Percentiles rank a stretch among this genome's conserved stretches.
Conservation (phyloP, 805 yeast species). For the Pichia exigua region DNA sequence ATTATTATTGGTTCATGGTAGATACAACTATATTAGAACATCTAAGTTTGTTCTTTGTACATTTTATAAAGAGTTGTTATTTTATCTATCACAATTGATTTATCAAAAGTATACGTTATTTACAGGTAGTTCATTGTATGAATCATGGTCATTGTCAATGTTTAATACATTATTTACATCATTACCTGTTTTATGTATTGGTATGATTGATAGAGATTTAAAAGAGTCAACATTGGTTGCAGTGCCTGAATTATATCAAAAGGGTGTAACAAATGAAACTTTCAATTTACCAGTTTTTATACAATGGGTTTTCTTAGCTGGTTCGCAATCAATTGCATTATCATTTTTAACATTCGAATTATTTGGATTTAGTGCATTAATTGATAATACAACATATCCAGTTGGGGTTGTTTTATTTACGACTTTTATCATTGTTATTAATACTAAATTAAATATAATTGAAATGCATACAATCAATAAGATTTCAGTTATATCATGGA, state of each 20-base stretch:
- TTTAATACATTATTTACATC: conserved; percentile 94
- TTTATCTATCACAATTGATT: conserved; percentile 80
- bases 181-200: conserved; percentile 81
- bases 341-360: conserved; percentile 58
- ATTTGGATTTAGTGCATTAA: conserved; percentile 63
- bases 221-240: conserved; percentile 83
- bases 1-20: conserved; percentile 84
- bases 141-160: conserved; percentile 95
- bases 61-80: conserved; percentile 87
- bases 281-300: conserved; percentile 67
- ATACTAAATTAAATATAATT: conserved; percentile 68
- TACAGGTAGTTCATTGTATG: conserved; percentile 90
- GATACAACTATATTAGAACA: conserved; percentile 90
- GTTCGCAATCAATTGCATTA: conserved; percentile 61
- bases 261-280: conserved; percentile 65
- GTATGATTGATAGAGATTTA: conserved; percentile 92
- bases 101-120: conserved; percentile 82
- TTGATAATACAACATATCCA: conserved; percentile 76
- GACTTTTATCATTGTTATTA: conserved; percentile 63
- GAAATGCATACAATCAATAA: conserved; percentile 74
- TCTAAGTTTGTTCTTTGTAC: conserved; percentile 89
- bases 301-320: conserved; percentile 72
- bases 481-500: conserved; percentile 55
- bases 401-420: conserved; percentile 72
- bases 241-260: conserved; percentile 80